Percentiles rank a stretch among this genome's conserved stretches.
Evolutionary conservation across 768 basidiomycete species (phyloP).

Genomic region (Asterophora lycoperdoides): DNA sequence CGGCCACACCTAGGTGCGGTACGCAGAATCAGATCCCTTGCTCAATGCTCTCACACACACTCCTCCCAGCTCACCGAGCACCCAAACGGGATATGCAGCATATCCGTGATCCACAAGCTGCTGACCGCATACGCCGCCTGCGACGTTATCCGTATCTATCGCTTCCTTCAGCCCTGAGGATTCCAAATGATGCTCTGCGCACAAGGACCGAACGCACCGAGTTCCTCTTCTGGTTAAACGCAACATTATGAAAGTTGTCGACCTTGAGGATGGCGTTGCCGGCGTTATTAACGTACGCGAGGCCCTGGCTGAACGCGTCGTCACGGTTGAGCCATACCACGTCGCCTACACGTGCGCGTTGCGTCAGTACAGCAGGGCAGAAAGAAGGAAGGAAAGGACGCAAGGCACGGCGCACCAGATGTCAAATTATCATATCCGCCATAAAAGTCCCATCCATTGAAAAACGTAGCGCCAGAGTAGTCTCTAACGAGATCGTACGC

Average conservation of each 20-base stretch:
- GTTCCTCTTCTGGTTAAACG: constrained; percentile 48
- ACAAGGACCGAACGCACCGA: constrained; percentile 37
- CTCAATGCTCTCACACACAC: not conserved
- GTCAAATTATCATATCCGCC: constrained; percentile 46
- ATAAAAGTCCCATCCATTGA: constrained; percentile 53
- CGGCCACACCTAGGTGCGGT: constrained; percentile 38
- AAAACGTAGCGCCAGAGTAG: constrained; percentile 48
- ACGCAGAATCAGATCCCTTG: not conserved
- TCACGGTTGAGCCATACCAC: constrained; percentile 53
- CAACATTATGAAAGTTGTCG: constrained; percentile 61
- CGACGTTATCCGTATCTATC: constrained; percentile 42
- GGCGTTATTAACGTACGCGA: constrained; percentile 56
- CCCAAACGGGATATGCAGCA: constrained; percentile 45
- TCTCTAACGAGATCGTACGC: constrained; percentile 29
- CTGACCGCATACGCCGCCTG: constrained; percentile 39
- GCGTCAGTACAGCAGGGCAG: no score
- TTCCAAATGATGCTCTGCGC: no score
- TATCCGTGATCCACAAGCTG: constrained; percentile 42
- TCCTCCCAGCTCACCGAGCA: constrained; percentile 38
- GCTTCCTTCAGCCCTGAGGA: no score
- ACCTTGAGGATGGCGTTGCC: constrained; percentile 71
- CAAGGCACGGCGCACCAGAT: constrained; percentile 32
- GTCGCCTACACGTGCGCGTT: constrained; percentile 43
- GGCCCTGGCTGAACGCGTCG: constrained; percentile 40
- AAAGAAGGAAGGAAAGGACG: no score